A percentile compares a stretch with the other conserved stretches of the same genome.
phyloP scores from a whole-genome alignment of 768 basidiomycete species.

The Lentinula lateritia region DNA sequence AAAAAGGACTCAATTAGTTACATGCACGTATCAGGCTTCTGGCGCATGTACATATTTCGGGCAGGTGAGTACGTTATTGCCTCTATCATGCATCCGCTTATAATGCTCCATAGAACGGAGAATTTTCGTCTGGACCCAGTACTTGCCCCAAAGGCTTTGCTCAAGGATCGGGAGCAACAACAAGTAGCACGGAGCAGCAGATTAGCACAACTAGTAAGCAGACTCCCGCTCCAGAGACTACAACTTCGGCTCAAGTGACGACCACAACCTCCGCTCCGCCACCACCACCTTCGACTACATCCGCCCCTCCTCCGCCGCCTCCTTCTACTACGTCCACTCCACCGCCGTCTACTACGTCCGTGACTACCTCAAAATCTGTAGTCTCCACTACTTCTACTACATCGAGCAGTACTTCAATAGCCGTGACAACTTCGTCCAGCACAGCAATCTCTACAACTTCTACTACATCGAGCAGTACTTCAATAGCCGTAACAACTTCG shows the following conservation, averaged over 20 bases:
- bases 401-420: no score
- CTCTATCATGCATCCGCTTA: not conserved
- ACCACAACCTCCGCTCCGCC: not conserved
- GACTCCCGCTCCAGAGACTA: not conserved
- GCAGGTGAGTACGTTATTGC: not conserved
- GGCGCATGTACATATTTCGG: slow-evolving; percentile 3
- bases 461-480: not conserved
- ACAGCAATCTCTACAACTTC: not conserved
- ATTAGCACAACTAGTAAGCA: not conserved
- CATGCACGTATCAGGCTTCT: not conserved
- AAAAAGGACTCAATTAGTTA: not conserved
- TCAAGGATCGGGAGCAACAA: not conserved
- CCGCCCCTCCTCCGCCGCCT: not conserved
- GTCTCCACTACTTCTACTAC: no score
- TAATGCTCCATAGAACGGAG: not conserved
- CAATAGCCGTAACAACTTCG: not conserved
- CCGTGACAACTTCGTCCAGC: no score
- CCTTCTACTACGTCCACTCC: not conserved
- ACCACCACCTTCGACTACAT: not conserved
- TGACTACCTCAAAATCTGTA: not conserved
- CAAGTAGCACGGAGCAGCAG: not conserved
- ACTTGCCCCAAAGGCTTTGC: not conserved
- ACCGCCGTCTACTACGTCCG: not conserved
- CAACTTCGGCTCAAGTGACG: not conserved
- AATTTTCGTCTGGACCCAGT: slow-evolving; percentile 1